phyloP scores from a whole-genome alignment of 1,284 basidiomycete genomes.

The Tetrapyrgos nigripes region DNA sequence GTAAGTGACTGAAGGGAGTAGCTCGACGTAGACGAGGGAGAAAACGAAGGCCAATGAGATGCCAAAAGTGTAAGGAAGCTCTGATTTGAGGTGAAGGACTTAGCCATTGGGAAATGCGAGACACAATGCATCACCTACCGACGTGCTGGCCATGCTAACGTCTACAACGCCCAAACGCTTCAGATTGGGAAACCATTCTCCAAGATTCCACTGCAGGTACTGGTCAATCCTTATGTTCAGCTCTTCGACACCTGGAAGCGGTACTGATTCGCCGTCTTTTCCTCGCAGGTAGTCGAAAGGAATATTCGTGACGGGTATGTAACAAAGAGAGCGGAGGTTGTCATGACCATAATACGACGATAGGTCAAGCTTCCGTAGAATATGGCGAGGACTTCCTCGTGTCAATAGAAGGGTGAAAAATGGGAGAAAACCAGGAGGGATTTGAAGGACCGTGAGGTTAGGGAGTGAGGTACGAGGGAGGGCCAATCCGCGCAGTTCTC shows the following conservation, averaged over 20 bases:
- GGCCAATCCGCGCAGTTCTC: not conserved
- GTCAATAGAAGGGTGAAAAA: not conserved
- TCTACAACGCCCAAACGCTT: not conserved
- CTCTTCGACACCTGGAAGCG: not conserved
- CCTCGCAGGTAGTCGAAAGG: not conserved
- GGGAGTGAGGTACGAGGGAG: not conserved
- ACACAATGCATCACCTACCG: not conserved
- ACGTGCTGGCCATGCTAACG: not conserved
- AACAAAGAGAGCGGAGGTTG: too few relatives aligned
- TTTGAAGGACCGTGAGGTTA: not conserved
- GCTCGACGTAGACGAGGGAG: not conserved
- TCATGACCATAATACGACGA: not conserved
- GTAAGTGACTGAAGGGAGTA: not conserved
- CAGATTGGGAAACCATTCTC: not conserved
- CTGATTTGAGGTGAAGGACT: not conserved
- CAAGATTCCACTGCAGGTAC: not conserved
- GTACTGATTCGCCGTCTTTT: not conserved
- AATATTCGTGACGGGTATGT: not conserved
- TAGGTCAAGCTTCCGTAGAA: not conserved
- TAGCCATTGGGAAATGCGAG: too few relatives aligned
- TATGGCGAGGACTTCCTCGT: not conserved
- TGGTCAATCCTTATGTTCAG: not conserved
- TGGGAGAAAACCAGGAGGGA: not conserved
- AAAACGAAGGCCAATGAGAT: not conserved
- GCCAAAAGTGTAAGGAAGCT: not conserved